phyloP scores from a whole-genome alignment of 169 alveolate genomes.

The Plasmodium berghei region DNA sequence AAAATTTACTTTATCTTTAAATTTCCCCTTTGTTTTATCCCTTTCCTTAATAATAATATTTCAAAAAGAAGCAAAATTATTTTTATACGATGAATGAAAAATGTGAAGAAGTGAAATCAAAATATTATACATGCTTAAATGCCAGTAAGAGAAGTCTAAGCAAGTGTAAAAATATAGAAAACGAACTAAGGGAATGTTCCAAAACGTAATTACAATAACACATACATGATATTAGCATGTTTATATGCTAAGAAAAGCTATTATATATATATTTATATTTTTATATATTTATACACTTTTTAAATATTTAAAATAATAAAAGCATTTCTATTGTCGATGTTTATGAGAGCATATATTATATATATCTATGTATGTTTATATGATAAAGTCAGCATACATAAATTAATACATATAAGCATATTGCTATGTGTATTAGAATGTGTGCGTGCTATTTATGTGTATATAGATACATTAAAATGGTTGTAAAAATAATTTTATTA shows the following conservation, averaged over 20 bases:
- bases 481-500: too few relatives aligned
- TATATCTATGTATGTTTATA: too few relatives aligned
- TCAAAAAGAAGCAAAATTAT: not conserved
- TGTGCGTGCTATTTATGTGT: too few relatives aligned
- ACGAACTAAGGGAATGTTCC: constrained; percentile 74
- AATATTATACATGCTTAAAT: constrained; percentile 74
- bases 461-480: too few relatives aligned
- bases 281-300: not conserved
- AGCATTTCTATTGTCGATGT: too few relatives aligned
- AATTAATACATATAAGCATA: too few relatives aligned
- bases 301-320: too few relatives aligned
- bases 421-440: too few relatives aligned
- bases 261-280: not conserved
- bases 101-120: constrained; percentile 69
- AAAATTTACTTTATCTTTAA: too few relatives aligned
- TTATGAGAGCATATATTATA: too few relatives aligned
- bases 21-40: too few relatives aligned
- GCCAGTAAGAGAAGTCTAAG: constrained; percentile 58
- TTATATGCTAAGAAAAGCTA: not conserved
- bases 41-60: not conserved
- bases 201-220: constrained; percentile 44
- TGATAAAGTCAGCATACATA: too few relatives aligned
- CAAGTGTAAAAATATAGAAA: constrained; percentile 51
- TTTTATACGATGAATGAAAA: constrained; percentile 51
- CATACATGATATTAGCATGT: not conserved